A percentile compares a stretch with the other conserved stretches of the same genome.
phyloP scores from a whole-genome alignment of 2,329 filamentous ascomycete species.

The Botrytis fabae region DNA sequence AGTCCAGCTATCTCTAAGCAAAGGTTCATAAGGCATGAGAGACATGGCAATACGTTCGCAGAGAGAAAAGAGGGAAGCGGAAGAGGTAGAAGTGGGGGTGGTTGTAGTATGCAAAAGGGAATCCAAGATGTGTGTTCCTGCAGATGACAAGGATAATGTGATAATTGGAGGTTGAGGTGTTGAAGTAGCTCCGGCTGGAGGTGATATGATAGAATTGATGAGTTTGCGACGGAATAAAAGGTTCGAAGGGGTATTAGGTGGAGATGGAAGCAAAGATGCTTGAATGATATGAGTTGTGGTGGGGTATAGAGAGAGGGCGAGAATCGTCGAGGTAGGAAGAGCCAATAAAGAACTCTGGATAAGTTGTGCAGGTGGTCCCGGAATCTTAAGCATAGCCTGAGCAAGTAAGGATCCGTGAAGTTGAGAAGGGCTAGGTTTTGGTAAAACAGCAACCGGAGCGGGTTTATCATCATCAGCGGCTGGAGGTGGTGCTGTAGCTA shows the following conservation, averaged over 20 bases:
- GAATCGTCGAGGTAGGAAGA: constrained; percentile 54
- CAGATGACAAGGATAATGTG: constrained; percentile 53
- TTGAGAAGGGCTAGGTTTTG: constrained; percentile 52
- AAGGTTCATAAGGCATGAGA: constrained; percentile 57
- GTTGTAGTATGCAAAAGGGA: constrained; percentile 53
- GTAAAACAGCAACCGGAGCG: constrained; percentile 35
- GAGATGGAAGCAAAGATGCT: constrained; percentile 56
- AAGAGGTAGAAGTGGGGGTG: constrained; percentile 25
- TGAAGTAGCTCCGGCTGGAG: constrained; percentile 16
- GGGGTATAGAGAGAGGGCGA: constrained; percentile 59
- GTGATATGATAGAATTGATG: constrained; percentile 56
- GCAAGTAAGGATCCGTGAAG: constrained; percentile 82
- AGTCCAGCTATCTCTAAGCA: constrained; percentile 62
- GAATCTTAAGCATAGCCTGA: constrained; percentile 73
- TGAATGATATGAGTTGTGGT: constrained; percentile 64
- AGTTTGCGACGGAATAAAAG: constrained; percentile 65
- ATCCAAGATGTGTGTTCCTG: constrained; percentile 68
- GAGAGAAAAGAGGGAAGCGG: constrained; percentile 56
- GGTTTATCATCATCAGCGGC: constrained; percentile 30
- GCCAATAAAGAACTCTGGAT: constrained; percentile 71
- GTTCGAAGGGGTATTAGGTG: constrained; percentile 52
- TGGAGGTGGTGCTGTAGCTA: constrained; percentile 36
- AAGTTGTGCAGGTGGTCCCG: constrained; percentile 66
- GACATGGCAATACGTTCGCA: constrained; percentile 67
- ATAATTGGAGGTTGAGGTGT: constrained; percentile 27